phyloP scores from a whole-genome alignment of 192 early-diverging fungal species.

The Mortierella claussenii region DNA sequence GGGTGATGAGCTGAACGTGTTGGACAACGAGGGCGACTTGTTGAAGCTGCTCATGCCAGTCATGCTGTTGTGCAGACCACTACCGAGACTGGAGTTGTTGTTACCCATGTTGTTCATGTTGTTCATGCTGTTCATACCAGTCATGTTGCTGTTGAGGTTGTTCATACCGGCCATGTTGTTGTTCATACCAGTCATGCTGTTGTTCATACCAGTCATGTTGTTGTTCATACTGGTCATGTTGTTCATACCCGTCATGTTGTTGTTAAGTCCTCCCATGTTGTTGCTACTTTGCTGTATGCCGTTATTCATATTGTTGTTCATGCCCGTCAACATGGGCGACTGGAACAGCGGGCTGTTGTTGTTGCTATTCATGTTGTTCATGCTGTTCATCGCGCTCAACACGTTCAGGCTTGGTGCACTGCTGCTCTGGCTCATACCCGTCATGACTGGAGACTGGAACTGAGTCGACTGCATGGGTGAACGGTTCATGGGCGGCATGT shows the following conservation, averaged over 20 bases:
- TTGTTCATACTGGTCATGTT: conserved; percentile 13
- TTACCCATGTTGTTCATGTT: conserved; percentile 19
- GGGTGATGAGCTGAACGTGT: conserved; percentile 34
- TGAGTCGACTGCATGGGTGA: conserved; percentile 12
- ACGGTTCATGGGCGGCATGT: conserved; percentile 18
- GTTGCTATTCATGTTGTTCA: conserved; percentile 2
- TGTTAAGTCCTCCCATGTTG: conserved; percentile 25
- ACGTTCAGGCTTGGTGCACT: conserved; percentile 26
- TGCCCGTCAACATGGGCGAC: conserved; percentile 16
- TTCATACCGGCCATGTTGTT: conserved; percentile 25
- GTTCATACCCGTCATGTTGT: conserved; percentile 40
- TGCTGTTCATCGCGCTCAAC: conserved; percentile 13
- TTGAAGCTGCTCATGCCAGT: conserved; percentile 27
- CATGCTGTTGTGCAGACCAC: conserved; percentile 31
- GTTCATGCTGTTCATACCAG: conserved; percentile 37
- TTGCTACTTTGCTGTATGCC: conserved; percentile 27
- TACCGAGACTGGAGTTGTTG: conserved; percentile 30
- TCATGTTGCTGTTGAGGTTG: conserved; percentile 36
- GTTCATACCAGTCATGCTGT: conserved; percentile 26
- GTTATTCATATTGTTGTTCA: conserved; percentile 17
- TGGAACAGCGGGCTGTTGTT: conserved; percentile 10
- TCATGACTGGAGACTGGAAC: conserved; percentile 44
- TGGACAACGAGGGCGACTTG: conserved; percentile 48
- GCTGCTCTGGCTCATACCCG: conserved; percentile 21
- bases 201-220: conserved; percentile 22